A percentile compares a stretch with the other conserved stretches of the same genome.
These are phyloP conservation scores for Pestalotiopsis sp. DNA, from an alignment of 2,329 filamentous ascomycete species.

Conservation along the genomic window DNA sequence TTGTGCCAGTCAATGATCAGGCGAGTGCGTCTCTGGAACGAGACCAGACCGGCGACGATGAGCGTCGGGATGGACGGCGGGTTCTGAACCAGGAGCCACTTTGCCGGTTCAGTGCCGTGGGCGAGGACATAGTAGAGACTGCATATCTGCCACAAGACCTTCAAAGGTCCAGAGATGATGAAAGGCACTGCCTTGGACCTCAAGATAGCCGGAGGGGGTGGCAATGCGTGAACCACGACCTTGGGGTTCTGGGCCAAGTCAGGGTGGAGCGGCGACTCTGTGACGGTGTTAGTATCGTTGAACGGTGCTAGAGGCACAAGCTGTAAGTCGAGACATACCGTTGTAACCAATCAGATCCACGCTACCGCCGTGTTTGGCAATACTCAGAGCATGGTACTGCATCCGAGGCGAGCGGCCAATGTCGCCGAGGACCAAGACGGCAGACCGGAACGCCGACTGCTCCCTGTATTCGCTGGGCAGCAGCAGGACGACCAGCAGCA, in stretches of 20 bases:
- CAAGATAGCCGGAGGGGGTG: slow-evolving; percentile 67
- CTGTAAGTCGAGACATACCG: slow-evolving; percentile 50
- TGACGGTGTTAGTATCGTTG: background rate
- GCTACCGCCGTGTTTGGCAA: slow-evolving; percentile 77
- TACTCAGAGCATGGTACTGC: slow-evolving; percentile 96
- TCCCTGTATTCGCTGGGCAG: slow-evolving; percentile 40
- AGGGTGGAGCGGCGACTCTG: slow-evolving; percentile 80
- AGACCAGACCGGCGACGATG: slow-evolving; percentile 71
- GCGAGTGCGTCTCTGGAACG: slow-evolving; percentile 75
- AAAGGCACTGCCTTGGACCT: slow-evolving; percentile 75
- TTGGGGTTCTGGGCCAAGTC: slow-evolving; percentile 70
- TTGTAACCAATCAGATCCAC: slow-evolving; percentile 89
- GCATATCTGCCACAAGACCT: slow-evolving; percentile 81
- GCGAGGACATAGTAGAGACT: slow-evolving; percentile 72
- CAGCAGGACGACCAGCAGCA: slow-evolving; percentile 30
- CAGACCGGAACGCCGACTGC: slow-evolving; percentile 31
- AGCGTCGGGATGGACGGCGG: slow-evolving; percentile 94
- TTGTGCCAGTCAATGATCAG: slow-evolving; percentile 98
- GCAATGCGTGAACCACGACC: slow-evolving; percentile 73
- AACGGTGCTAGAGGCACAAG: background rate
- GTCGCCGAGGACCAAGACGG: slow-evolving; percentile 87
- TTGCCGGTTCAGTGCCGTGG: slow-evolving; percentile 73
- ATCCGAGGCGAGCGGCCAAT: slow-evolving; percentile 95
- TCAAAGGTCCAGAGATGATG: slow-evolving; percentile 76
- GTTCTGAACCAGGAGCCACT: slow-evolving; percentile 92